Percentiles rank a stretch among this genome's conserved stretches.
Conservation (phyloP, 352 stramenopile species). For the Paralagenidium karlingii region DNA sequence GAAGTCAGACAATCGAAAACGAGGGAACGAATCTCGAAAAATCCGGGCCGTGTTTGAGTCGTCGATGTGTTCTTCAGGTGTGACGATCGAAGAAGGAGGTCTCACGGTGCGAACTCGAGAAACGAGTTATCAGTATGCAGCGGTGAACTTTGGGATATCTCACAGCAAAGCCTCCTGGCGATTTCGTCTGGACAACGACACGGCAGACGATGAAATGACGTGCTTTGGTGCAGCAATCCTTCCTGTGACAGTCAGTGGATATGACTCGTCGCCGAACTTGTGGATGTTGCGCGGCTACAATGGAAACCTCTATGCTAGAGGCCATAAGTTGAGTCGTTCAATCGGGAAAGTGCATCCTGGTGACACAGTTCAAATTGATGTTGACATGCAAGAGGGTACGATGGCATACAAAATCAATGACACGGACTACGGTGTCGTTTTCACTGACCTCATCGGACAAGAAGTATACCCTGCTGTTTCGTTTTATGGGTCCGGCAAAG, state of each 20-base stretch:
- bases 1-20: background rate
- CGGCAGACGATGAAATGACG: slow-evolving; percentile 85
- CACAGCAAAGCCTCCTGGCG: slow-evolving; percentile 76
- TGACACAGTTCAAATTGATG: slow-evolving; percentile 77
- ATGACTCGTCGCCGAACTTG: slow-evolving; percentile 83
- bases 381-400: slow-evolving; percentile 82
- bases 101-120: slow-evolving; percentile 65
- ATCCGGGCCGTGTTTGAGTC: slow-evolving; percentile 68
- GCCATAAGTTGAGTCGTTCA: slow-evolving; percentile 71
- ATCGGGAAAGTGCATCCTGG: slow-evolving; percentile 85
- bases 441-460: slow-evolving; percentile 66
- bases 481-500: slow-evolving; percentile 84
- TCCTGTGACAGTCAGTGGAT: slow-evolving; percentile 77
- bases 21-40: slow-evolving; percentile 36
- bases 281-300: slow-evolving; percentile 91
- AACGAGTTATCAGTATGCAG: slow-evolving; percentile 82
- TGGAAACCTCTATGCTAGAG: slow-evolving; percentile 82
- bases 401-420: slow-evolving; percentile 85
- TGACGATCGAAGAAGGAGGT: slow-evolving; percentile 66
- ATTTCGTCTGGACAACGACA: slow-evolving; percentile 82
- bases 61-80: slow-evolving; percentile 60
- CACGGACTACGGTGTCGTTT: slow-evolving; percentile 76
- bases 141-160: slow-evolving; percentile 65
- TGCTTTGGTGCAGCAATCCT: slow-evolving; percentile 85
- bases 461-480: slow-evolving; percentile 81